Base-by-base conservation (phyloP, 2,329 filamentous ascomycete species). In the Clathrospora elynae region DNA sequence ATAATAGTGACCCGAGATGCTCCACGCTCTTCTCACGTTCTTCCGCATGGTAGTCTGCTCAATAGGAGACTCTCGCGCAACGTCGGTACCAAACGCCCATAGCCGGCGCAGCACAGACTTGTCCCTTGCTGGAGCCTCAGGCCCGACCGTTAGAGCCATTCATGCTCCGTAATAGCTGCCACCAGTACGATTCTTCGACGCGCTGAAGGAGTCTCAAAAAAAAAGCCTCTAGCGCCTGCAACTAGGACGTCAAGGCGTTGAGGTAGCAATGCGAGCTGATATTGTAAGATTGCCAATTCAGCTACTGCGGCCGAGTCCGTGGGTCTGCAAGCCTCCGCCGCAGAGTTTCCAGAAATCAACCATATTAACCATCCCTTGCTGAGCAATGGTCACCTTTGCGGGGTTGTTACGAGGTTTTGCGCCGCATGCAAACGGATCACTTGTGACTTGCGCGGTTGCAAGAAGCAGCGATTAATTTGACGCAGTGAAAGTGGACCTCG, bases 331-430 rank as follows among this genome's bases (percentile, higher is more conserved):
- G 43, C 46, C 43, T 43, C 51, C 35, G 48, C 39, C 49, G 42
- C 35, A 46, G 25, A 44, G 52, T 56, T 56, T 49, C 46, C 37
- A 59, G 56, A 61, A 59, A 55, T 37, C 51, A 53, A 42, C 58
- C 53, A 48, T 54, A 46, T 53, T 54, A 49, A 50, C 51, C 50
- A 57, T 58, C 56, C 60, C 61, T 62, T 61, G 61, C 52, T 51
- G 49, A 57, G 56, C 49, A 42, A 29, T 19, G 19, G 43, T 51
- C 53, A 56, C 55, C 57, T 55, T 59, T 66, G 64, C 61, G 64
- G 64, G 64, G 60, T 62, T 60, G 54, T 59, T 55, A 57, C 49
- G 32, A 57, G 51, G 48, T 53, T 18, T 53, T 53, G 50, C 52
- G 57, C 54, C 46, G 57, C 53, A 58, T 64, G 59, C 61, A 60